Base-by-base conservation (phyloP, 371 early-diverging fungal genomes). In the Lichtheimia ornata region DNA sequence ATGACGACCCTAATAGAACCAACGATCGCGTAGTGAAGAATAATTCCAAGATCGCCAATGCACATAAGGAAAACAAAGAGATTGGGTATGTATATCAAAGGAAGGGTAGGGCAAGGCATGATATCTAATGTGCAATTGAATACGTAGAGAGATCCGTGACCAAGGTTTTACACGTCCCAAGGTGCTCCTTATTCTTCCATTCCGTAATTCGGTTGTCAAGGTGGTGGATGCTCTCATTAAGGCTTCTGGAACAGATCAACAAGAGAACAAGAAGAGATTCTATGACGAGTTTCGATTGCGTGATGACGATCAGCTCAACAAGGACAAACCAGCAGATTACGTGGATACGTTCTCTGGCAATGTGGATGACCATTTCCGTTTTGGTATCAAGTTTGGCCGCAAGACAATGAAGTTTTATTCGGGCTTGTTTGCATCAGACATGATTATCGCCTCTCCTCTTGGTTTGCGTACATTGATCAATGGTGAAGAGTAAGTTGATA, bases 81-180 rank as follows among this genome's bases (percentile, higher is more conserved):
- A 50, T 77, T 66, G 71, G 76, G 80, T 65, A 71, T 75, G 53
- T 44, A 20, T 2, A 35, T 35, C 11, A 35, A 9, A 28, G 9
- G 35, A 5, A 35, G 5, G 9, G 2, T 35, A 35, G 35, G 35
- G 9, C 2, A 35, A 2, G 5, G 11, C 1, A 35, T 11, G 11
- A 9, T 35, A 35, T 9, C 35, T 35, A 35, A 35, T 35, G 11
- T 11, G 11, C 2, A 11, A 11, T 35, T 6, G 35, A 35, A 6
- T 9, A 35, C 9, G 18, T 59, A 87, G 90, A 20, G 97, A 97
- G 59, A 71, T 86, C 40, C 88, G 94, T 15, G 99, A 99, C 67
- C 97, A 95, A 70, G 97, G 97, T 22, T 99, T 94, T 58, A 97
- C 97, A 5, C 83, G 97, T 9, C 96, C 99, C 12, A 91, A 89